A percentile compares a stretch with the other conserved stretches of the same genome.
Conservation (phyloP, 179 eudicot genomes). For the Patellifolia procumbens region DNA sequence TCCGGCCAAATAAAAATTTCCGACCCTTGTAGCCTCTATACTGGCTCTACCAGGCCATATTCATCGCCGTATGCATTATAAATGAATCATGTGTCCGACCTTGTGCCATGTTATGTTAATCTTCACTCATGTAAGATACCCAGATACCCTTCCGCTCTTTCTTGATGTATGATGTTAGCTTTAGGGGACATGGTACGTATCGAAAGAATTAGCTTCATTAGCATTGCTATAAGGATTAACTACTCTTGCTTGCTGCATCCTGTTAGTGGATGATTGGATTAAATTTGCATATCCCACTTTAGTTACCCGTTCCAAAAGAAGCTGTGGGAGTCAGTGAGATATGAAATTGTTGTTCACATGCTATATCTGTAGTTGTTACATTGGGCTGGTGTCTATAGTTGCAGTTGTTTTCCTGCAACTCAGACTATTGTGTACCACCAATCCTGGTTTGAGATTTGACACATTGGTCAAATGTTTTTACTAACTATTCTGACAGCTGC, state of each 20-base stretch:
- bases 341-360: neutral
- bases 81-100: neutral
- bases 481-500: no score
- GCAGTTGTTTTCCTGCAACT: neutral
- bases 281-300: neutral
- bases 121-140: neutral
- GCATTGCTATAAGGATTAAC: neutral
- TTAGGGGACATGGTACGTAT: neutral
- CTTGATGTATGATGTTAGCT: neutral
- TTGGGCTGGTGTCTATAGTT: no score
- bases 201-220: neutral
- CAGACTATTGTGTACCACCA: neutral
- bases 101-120: neutral
- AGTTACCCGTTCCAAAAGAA: neutral
- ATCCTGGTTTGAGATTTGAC: neutral
- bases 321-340: neutral
- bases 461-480: neutral
- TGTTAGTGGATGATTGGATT: neutral
- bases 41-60: neutral
- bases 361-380: neutral
- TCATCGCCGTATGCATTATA: neutral
- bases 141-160: neutral
- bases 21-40: neutral
- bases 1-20: neutral
- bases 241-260: neutral